phyloP scores from a whole-genome alignment of 164 flowering plant genomes.

The Buxus sempervirens region DNA sequence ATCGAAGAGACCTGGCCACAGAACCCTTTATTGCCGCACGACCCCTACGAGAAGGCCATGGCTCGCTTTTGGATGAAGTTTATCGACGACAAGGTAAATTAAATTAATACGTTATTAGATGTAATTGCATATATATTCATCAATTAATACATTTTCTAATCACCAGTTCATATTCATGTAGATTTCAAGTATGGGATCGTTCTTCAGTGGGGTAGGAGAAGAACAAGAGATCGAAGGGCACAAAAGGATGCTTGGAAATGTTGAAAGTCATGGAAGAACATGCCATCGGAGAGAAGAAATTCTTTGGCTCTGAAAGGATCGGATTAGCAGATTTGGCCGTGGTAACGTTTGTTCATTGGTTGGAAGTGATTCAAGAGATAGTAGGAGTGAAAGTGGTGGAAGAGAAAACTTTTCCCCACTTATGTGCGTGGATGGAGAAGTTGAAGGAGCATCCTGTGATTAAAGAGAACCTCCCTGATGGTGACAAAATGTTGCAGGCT shows the following conservation, averaged over 20 bases:
- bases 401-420: not conserved
- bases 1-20: too few relatives aligned
- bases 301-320: not conserved
- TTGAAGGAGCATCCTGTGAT: not conserved
- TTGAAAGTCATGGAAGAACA: not conserved
- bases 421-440: not conserved
- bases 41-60: too few relatives aligned
- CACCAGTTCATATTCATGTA: too few relatives aligned
- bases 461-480: too few relatives aligned
- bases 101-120: too few relatives aligned
- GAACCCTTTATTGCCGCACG: too few relatives aligned
- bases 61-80: too few relatives aligned
- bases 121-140: too few relatives aligned
- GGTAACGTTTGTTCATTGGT: not conserved
- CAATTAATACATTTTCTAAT: too few relatives aligned
- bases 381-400: not conserved
- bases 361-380: not conserved
- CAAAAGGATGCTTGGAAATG: not conserved
- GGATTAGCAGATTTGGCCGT: not conserved
- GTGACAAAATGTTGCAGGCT: too few relatives aligned
- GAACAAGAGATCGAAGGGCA: constrained; percentile 1
- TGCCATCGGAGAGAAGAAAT: not conserved
- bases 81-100: too few relatives aligned
- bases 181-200: not conserved
- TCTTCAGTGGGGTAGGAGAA: not conserved